Conservation (phyloP, 768 basidiomycete species). For the Phylloporus sp. region DNA sequence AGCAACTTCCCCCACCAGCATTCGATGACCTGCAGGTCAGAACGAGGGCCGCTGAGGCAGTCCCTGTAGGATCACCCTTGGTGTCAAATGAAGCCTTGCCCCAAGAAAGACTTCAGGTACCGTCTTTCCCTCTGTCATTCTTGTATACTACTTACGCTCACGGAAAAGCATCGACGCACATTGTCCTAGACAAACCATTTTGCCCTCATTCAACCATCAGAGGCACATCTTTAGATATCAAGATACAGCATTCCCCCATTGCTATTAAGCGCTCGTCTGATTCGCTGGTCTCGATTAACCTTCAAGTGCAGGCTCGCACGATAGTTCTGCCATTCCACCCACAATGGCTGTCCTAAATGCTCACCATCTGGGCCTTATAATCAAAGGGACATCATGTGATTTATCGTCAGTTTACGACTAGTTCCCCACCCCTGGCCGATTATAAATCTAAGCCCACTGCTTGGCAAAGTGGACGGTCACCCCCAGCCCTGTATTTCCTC, state of each 20-base stretch:
- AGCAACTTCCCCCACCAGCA: constrained; percentile 22
- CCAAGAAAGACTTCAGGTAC: neutral
- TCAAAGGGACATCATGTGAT: neutral
- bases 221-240: neutral
- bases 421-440: constrained; percentile 2
- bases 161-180: neutral
- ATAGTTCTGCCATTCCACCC: neutral
- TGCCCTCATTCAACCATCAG: neutral
- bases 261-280: too few relatives aligned
- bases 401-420: neutral
- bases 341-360: neutral
- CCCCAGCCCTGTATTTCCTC: neutral
- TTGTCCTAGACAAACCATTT: neutral
- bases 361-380: neutral
- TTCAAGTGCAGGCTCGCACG: neutral
- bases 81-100: neutral
- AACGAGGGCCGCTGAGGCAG: neutral
- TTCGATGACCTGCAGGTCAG: constrained; percentile 16
- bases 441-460: constrained; percentile 7
- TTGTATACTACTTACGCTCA: neutral
- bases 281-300: too few relatives aligned
- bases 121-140: neutral
- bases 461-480: neutral
- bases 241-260: neutral
- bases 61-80: neutral